Percentiles rank a stretch among this genome's conserved stretches.
Conservation (phyloP, 345 rosid genomes). For the Triadica sebifera region DNA sequence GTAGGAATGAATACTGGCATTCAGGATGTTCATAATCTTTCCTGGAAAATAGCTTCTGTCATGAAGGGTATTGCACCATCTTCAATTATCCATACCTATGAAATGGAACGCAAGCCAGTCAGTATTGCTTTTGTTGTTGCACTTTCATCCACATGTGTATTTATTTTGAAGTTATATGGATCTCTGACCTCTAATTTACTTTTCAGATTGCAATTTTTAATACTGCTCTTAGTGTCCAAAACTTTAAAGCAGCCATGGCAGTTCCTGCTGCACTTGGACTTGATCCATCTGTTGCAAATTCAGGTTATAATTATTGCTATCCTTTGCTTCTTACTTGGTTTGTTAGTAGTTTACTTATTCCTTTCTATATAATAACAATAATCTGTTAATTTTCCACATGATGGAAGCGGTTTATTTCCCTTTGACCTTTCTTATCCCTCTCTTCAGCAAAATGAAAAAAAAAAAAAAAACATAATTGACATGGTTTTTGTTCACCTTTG, state of each 20-base stretch:
- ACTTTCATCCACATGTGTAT: constrained; percentile 4
- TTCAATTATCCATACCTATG: constrained; percentile 69
- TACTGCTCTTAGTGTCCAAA: constrained; percentile 79
- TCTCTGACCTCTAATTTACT: constrained; percentile 25
- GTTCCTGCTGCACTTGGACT: constrained; percentile 91
- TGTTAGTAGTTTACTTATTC: not conserved
- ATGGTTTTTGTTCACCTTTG: constrained; percentile 13
- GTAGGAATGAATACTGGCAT: constrained; percentile 98
- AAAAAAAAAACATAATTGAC: not conserved
- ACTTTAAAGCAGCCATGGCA: constrained; percentile 86
- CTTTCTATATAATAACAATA: not conserved
- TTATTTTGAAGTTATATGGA: constrained; percentile 18
- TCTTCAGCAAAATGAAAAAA: not conserved
- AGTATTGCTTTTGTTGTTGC: constrained; percentile 45
- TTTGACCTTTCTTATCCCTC: not conserved
- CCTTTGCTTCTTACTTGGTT: constrained; percentile 18
- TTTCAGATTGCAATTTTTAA: constrained; percentile 73
- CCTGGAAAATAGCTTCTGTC: constrained; percentile 86
- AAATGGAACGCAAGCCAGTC: constrained; percentile 88
- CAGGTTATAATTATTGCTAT: constrained; percentile 43
- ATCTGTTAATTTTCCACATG: not conserved
- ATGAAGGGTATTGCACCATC: constrained; percentile 58
- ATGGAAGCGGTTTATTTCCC: not conserved
- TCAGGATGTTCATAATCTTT: constrained; percentile 96
- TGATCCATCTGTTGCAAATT: constrained; percentile 72